Evolutionary conservation across 2,329 filamentous ascomycete genomes (phyloP).

Genomic region (Paraconiothyrium sp.): DNA sequence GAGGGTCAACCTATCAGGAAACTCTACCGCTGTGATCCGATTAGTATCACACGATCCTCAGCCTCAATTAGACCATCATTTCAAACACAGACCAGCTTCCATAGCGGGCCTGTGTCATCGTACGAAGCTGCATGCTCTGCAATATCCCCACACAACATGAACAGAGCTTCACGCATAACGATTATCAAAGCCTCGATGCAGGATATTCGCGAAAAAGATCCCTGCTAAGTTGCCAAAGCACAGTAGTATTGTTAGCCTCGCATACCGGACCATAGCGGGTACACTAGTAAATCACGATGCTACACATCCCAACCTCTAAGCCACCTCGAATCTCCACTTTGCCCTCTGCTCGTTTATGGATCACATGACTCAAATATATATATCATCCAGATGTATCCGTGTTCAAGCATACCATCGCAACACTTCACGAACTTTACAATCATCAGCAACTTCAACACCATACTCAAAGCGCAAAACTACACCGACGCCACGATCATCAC

Average conservation of each 20-base stretch:
- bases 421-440: background rate
- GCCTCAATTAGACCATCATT: background rate
- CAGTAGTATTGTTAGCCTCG: background rate
- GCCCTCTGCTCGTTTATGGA: background rate
- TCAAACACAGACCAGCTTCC: background rate
- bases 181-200: background rate
- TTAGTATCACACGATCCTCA: background rate
- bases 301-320: background rate
- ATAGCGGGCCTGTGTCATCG: background rate
- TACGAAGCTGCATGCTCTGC: background rate
- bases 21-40: background rate
- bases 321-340: background rate
- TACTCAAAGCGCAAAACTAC: background rate
- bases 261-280: background rate
- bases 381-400: background rate
- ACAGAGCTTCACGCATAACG: background rate
- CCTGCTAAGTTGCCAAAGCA: background rate
- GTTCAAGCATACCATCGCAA: background rate
- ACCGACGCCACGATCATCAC: background rate
- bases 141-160: background rate
- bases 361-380: background rate
- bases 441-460: background rate
- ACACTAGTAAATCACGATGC: background rate
- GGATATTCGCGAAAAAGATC: background rate
- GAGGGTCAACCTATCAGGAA: background rate